Evolutionary conservation across 1,284 basidiomycete genomes (phyloP).

Genomic region (Cutaneotrichosporon mucoides): DNA sequence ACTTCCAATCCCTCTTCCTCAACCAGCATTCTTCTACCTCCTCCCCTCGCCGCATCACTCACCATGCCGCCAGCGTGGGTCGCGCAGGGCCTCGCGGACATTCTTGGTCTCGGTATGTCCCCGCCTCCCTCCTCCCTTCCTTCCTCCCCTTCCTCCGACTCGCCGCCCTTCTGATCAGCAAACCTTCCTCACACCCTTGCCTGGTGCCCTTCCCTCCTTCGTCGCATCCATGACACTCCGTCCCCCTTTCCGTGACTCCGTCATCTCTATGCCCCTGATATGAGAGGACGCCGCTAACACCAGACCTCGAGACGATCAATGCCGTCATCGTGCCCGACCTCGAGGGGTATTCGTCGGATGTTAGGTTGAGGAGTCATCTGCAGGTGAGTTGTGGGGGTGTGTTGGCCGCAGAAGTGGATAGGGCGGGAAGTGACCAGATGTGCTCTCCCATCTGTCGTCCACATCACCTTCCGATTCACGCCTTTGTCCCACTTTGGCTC

Average conservation of each 20-base stretch:
- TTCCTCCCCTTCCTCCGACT: not conserved
- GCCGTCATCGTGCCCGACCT: conserved; percentile 43
- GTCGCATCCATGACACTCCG: no score
- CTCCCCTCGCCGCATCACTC: not conserved
- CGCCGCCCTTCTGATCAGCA: not conserved
- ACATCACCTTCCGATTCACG: no score
- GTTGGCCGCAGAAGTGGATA: no score
- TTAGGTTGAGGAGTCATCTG: conserved; percentile 35
- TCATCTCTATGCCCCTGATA: no score
- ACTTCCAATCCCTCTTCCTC: not conserved
- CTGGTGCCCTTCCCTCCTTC: not conserved
- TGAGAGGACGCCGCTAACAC: no score
- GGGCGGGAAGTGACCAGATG: no score
- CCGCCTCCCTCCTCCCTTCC: not conserved
- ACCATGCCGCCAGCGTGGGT: conserved; percentile 37
- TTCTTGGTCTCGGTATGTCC: conserved; percentile 40
- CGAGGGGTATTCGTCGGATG: conserved; percentile 32
- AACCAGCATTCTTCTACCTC: not conserved
- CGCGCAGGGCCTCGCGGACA: conserved; percentile 30
- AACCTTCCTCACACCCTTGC: not conserved
- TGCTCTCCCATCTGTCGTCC: no score
- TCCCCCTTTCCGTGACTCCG: no score
- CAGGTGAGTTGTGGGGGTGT: conserved; percentile 39
- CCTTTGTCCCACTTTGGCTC: no score
- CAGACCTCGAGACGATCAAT: conserved; percentile 43